Base-by-base conservation (phyloP, 2,329 filamentous ascomycete genomes). In the Calonectria henricotiae region DNA sequence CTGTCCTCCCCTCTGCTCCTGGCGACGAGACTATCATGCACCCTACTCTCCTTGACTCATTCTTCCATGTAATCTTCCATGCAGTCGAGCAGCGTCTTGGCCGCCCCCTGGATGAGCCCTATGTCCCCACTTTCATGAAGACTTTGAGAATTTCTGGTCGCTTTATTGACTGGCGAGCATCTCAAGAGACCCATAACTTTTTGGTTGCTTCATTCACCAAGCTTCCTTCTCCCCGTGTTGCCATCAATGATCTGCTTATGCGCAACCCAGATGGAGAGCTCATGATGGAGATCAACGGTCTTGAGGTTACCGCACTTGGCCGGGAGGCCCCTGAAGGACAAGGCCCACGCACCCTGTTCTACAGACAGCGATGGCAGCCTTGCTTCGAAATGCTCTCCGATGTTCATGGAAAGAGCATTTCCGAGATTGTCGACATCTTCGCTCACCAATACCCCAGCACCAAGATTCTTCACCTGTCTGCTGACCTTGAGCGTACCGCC, bases 1-100 rank as follows among this genome's bases (percentile, higher is more conserved):
- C 47, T 12, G 65, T 51, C 17, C 66, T 76, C 4, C 70, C 71
- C 4, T 68, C 71, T 12, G 70, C 74, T 13, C 39, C 68, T 43
- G 71, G 73, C n/a, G 75, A 78, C 27, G 74, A 76, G 67, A 77
- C 74, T 15, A 64, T 76, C 27, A 63, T 77, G 37, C 75, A 76
- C 44, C 75, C 76, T 0, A 75, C 73, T 9, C 72, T 77, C 8
- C 67, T 79, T 3, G 76, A 79, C 58, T 70, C 76, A 13, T 74
- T 75, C 67, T 78, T 78, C 70, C 76, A 78, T 58, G 70, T 75
- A 55, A 75, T 78, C 37, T 76, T 78, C 69, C 65, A 73, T 47
- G 75, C 77, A 3, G 67, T 78, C 8, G 76, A 78, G 61, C 71
- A 73, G n/a, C 68, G 72, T 6, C 70, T 75, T 11, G 77, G 74